A percentile compares a stretch with the other conserved stretches of the same genome.
Conservation (phyloP, 2,329 filamentous ascomycete species). For the Dothistroma septosporum region DNA sequence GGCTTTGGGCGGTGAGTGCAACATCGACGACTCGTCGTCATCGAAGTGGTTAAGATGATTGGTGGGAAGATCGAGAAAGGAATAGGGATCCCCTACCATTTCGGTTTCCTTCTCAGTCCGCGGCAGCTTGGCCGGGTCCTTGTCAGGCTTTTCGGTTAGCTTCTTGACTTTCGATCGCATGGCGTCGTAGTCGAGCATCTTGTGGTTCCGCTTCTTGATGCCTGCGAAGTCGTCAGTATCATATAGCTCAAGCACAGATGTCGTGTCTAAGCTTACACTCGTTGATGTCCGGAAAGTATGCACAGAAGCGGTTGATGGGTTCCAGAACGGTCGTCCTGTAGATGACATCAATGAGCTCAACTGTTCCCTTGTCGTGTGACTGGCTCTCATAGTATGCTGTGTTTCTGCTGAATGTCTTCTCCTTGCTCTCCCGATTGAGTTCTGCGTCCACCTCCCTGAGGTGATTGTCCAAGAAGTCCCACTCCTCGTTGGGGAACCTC, state of each 20-base stretch:
- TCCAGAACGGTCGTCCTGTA: conserved; percentile 83
- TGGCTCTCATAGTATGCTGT: conserved; percentile 5
- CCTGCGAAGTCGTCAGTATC: conserved; percentile 41
- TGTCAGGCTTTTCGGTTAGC: conserved; percentile 96
- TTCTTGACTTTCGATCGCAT: conserved; percentile 95
- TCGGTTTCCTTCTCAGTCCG: conserved; percentile 95
- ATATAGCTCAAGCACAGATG: background rate
- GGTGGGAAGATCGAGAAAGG: conserved; percentile 18
- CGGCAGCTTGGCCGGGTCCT: conserved; percentile 93
- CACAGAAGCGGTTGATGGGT: conserved; percentile 91
- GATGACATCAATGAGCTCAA: conserved; percentile 32
- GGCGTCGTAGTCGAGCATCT: conserved; percentile 95
- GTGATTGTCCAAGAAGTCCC: conserved; percentile 14
- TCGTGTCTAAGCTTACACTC: conserved; percentile 60
- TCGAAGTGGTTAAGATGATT: conserved; percentile 7
- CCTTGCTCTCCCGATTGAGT: conserved; percentile 27
- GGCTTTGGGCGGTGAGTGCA: conserved; percentile 28
- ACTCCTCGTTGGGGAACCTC: conserved; percentile 21
- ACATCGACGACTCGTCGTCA: conserved; percentile 19
- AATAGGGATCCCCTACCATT: conserved; percentile 48
- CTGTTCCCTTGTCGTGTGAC: conserved; percentile 11
- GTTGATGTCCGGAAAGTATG: conserved; percentile 98
- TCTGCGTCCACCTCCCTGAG: conserved; percentile 27
- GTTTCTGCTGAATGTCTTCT: conserved; percentile 21
- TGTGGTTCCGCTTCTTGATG: conserved; percentile 98